Conservation (phyloP, 495 filamentous ascomycete genomes). For the Viridothelium virens region DNA sequence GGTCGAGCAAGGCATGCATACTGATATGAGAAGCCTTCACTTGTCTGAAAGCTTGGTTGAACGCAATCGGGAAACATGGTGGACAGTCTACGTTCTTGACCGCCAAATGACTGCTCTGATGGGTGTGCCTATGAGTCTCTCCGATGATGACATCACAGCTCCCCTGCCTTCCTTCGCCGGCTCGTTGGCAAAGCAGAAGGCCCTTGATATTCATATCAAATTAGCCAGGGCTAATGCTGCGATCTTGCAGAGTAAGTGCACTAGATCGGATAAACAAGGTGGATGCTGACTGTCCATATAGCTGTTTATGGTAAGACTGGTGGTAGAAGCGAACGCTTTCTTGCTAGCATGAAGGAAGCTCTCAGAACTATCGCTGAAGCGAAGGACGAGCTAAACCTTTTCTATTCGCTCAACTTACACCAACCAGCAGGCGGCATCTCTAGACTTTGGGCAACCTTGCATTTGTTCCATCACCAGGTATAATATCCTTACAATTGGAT, state of each 20-base stretch:
- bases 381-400: constrained; percentile 34
- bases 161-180: constrained; percentile 34
- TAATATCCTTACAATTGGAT: neutral
- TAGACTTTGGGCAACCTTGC: constrained; percentile 39
- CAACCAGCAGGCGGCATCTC: constrained; percentile 36
- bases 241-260: constrained; percentile 37
- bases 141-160: constrained; percentile 36
- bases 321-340: constrained; percentile 37
- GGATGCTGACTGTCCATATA: constrained; percentile 17
- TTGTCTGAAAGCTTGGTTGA: constrained; percentile 34
- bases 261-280: neutral
- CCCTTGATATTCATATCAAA: constrained; percentile 39
- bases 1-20: constrained; percentile 41
- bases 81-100: constrained; percentile 43
- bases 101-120: constrained; percentile 42
- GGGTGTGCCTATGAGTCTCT: constrained; percentile 39
- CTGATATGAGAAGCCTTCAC: constrained; percentile 37
- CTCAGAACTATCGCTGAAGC: constrained; percentile 31
- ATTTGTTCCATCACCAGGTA: constrained; percentile 42
- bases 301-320: constrained; percentile 43
- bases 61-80: constrained; percentile 41
- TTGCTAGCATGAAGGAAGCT: constrained; percentile 38
- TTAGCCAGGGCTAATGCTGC: constrained; percentile 39
- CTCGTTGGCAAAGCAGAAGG: constrained; percentile 33
- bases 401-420: constrained; percentile 35